Conservation (phyloP, 208 protist genomes). For the Phytomonas sp. region DNA sequence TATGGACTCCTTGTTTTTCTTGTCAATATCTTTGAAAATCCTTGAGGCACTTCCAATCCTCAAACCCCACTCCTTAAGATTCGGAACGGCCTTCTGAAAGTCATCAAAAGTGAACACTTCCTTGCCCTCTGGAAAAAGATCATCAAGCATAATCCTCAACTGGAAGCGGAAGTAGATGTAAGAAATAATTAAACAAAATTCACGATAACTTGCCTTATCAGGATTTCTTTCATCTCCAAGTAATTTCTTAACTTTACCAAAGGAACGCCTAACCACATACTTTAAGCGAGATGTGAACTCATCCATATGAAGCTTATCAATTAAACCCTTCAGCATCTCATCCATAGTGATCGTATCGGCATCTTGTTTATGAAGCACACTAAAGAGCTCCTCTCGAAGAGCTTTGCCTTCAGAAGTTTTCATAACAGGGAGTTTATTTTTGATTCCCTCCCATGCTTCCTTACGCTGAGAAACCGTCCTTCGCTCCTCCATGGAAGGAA, state of each 20-base stretch:
- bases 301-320: constrained; percentile 44
- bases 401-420: constrained; percentile 32
- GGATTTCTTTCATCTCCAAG: constrained; percentile 18
- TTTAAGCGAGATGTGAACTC: constrained; percentile 50
- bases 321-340: constrained; percentile 45
- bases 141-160: constrained; percentile 78
- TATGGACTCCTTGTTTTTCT: constrained; percentile 55
- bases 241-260: constrained; percentile 60
- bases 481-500: constrained; percentile 16
- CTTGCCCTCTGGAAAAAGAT: constrained; percentile 72
- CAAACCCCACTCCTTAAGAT: constrained; percentile 50
- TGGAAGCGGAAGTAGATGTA: constrained; percentile 61
- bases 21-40: constrained; percentile 69
- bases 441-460: constrained; percentile 32
- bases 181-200: constrained; percentile 78
- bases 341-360: constrained; percentile 44
- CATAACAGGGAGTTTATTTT: constrained; percentile 20
- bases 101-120: constrained; percentile 53
- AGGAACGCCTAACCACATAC: constrained; percentile 73
- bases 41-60: constrained; percentile 39
- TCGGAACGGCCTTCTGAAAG: constrained; percentile 48
- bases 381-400: constrained; percentile 57
- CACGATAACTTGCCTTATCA: constrained; percentile 53
- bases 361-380: constrained; percentile 55
- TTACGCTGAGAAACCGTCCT: constrained; percentile 34